These are phyloP conservation scores for Cadophora sp. DNA, from an alignment of 2,329 filamentous ascomycete species.

Conservation along the genomic window DNA sequence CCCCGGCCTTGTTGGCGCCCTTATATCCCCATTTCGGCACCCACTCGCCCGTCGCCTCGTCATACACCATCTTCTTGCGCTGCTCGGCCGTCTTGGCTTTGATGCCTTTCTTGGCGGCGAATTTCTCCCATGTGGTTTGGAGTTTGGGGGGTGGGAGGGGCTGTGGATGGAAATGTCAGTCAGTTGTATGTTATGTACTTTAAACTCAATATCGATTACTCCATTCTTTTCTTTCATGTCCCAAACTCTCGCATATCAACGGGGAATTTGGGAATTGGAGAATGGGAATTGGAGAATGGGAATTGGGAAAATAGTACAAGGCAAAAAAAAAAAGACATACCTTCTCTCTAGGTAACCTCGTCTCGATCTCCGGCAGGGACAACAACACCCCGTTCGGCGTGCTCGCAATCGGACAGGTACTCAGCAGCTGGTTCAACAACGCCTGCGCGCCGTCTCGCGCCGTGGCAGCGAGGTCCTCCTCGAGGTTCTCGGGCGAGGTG, in stretches of 20 bases:
- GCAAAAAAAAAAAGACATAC: conserved; percentile 27
- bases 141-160: conserved; percentile 82
- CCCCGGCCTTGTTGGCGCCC: conserved; percentile 83
- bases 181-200: too few relatives aligned
- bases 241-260: too few relatives aligned
- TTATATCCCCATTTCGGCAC: conserved; percentile 95
- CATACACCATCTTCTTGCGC: conserved; percentile 79
- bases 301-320: too few relatives aligned
- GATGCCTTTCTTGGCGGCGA: conserved; percentile 97
- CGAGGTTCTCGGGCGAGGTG: conserved; percentile 57
- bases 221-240: not conserved
- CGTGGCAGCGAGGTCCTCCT: conserved; percentile 72
- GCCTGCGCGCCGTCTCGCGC: conserved; percentile 91
- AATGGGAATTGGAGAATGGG: too few relatives aligned
- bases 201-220: too few relatives aligned
- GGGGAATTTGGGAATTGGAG: too few relatives aligned
- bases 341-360: conserved; percentile 86
- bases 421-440: conserved; percentile 93
- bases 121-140: conserved; percentile 93
- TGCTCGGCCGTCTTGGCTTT: conserved; percentile 84
- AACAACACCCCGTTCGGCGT: conserved; percentile 76
- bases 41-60: conserved; percentile 87
- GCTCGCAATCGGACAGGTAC: conserved; percentile 80
- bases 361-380: conserved; percentile 73
- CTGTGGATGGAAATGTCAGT: conserved; percentile 38